Evolutionary conservation across 2,329 filamentous ascomycete genomes (phyloP).

Genomic region (Aspergillus piperis): DNA sequence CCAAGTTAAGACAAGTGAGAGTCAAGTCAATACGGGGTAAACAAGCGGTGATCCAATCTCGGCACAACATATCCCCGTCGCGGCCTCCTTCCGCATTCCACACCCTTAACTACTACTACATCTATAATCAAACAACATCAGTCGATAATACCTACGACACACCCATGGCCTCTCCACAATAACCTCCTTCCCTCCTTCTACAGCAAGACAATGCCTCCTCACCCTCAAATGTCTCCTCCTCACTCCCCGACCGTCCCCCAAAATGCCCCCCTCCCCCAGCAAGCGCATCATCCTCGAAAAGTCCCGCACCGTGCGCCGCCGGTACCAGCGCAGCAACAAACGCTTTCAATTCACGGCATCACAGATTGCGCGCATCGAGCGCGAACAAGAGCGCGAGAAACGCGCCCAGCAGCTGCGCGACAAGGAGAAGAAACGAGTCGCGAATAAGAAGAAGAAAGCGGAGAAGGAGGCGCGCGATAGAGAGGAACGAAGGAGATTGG

Average conservation of each 20-base stretch:
- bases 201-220: neutral
- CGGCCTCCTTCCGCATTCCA: slow-evolving; percentile 3
- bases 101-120: neutral
- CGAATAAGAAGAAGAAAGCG: slow-evolving; percentile 38
- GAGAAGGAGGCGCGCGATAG: slow-evolving; percentile 38
- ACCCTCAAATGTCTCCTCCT: slow-evolving; percentile 4
- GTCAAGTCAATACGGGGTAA: neutral
- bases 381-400: slow-evolving; percentile 44
- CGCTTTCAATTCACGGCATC: slow-evolving; percentile 37
- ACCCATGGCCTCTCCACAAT: neutral
- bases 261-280: slow-evolving; percentile 32
- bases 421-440: slow-evolving; percentile 35
- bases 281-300: slow-evolving; percentile 40
- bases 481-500: slow-evolving; percentile 30
- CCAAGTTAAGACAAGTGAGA: too few relatives aligned
- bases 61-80: slow-evolving; percentile 37
- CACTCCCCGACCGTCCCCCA: slow-evolving; percentile 10
- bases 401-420: slow-evolving; percentile 43
- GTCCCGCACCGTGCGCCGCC: slow-evolving; percentile 41
- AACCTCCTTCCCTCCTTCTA: neutral
- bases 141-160: too few relatives aligned
- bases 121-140: neutral
- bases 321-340: slow-evolving; percentile 42
- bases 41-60: slow-evolving; percentile 12
- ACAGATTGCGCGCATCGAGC: slow-evolving; percentile 41